Percentiles rank a stretch among this genome's conserved stretches.
Evolutionary conservation across 176 grass and related monocot genomes (phyloP).

Genomic region (Avena sativa): DNA sequence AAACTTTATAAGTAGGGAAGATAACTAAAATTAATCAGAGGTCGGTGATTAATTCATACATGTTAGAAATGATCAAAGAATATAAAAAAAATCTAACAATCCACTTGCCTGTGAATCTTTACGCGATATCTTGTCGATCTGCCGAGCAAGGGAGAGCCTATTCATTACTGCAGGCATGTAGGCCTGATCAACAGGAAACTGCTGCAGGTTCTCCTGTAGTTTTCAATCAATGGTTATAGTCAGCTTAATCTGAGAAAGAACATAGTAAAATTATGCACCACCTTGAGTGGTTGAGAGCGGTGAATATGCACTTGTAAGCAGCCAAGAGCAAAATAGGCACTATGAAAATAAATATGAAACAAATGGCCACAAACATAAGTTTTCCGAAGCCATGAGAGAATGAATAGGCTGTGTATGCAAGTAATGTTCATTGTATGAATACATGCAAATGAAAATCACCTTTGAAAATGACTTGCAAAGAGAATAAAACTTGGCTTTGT

Average conservation of each 20-base stretch:
- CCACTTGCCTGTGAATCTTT: slow-evolving; percentile 74
- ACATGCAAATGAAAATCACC: slow-evolving; percentile 47
- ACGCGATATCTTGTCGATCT: slow-evolving; percentile 74
- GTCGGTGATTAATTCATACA: neutral
- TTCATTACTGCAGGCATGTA: slow-evolving; percentile 83
- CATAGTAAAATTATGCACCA: slow-evolving; percentile 10
- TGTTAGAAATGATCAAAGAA: slow-evolving; percentile 36
- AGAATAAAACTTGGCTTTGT: slow-evolving; percentile 86
- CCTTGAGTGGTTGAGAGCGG: neutral
- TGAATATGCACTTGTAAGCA: neutral
- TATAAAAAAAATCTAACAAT: slow-evolving; percentile 34
- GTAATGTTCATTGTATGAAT: neutral
- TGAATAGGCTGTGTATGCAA: neutral
- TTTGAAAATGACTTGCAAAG: slow-evolving; percentile 90
- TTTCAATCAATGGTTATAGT: slow-evolving; percentile 42
- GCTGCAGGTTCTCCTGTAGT: slow-evolving; percentile 80
- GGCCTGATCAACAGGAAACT: slow-evolving; percentile 81
- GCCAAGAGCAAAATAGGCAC: slow-evolving; percentile 1
- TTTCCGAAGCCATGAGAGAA: neutral
- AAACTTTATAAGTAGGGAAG: too few species aligned
- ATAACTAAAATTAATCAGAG: neutral
- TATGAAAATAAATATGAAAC: slow-evolving; percentile 6
- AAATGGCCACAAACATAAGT: neutral
- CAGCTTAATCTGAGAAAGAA: neutral
- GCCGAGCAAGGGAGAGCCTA: slow-evolving; percentile 76